phyloP scores from a whole-genome alignment of 148 eudicot species.

The Chenopodium suecicum region DNA sequence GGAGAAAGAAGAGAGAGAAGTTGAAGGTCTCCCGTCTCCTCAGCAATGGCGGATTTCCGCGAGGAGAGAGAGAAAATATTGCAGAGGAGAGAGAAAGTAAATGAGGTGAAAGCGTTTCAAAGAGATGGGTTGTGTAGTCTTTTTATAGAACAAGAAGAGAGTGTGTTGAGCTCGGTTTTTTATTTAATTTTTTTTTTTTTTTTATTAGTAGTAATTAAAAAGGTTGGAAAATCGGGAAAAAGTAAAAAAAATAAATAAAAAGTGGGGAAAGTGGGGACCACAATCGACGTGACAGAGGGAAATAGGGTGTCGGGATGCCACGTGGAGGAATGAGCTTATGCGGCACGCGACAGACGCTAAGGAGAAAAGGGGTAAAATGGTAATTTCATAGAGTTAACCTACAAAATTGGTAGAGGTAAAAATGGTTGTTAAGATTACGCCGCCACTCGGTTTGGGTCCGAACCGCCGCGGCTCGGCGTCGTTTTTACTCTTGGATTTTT shows the following conservation, averaged over 20 bases:
- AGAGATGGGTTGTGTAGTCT: not conserved
- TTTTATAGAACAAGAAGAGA: slow-evolving; percentile 7
- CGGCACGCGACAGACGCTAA: slow-evolving; percentile 56
- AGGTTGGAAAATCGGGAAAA: not conserved
- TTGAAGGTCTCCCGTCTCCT: not conserved
- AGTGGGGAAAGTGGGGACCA: not conserved
- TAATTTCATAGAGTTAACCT: not conserved
- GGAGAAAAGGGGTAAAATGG: not conserved
- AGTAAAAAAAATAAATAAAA: not conserved
- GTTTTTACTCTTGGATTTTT: not conserved
- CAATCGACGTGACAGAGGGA: slow-evolving; percentile 26
- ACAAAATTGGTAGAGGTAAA: not conserved
- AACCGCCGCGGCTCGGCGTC: slow-evolving; percentile 34
- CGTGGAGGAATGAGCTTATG: slow-evolving; percentile 42
- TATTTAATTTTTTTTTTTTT: not conserved
- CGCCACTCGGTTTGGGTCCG: slow-evolving; percentile 50
- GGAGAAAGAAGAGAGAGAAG: slow-evolving; percentile 11
- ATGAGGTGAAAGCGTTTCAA: slow-evolving; percentile 5
- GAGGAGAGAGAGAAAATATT: not conserved
- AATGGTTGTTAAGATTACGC: not conserved
- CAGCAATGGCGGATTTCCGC: slow-evolving; percentile 21
- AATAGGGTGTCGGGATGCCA: slow-evolving; percentile 27
- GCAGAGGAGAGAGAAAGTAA: not conserved
- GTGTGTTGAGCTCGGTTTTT: not conserved
- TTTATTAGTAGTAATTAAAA: no score